Conservation (phyloP, 2,329 filamentous ascomycete species). For the Chaetoscypha palmicola region DNA sequence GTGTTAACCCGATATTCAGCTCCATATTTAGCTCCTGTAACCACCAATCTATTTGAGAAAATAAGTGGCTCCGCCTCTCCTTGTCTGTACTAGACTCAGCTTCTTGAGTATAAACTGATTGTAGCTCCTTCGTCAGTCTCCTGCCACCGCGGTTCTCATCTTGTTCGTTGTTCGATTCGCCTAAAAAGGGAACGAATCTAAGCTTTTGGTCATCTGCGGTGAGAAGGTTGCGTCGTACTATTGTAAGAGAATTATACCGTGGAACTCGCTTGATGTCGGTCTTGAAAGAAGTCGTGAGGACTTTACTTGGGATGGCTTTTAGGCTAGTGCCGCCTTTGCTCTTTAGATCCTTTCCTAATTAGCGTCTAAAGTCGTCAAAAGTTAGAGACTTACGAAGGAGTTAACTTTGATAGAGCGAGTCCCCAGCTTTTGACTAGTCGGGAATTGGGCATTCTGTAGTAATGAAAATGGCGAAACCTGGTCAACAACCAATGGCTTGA, state of each 20-base stretch:
- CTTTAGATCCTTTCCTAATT: too few species aligned
- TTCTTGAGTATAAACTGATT: constrained; percentile 12
- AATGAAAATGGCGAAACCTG: constrained; percentile 20
- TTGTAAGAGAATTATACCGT: constrained; percentile 21
- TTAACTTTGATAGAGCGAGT: too few species aligned
- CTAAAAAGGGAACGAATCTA: constrained; percentile 23
- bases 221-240: constrained; percentile 23
- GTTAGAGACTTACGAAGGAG: too few species aligned
- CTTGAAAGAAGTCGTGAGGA: constrained; percentile 10
- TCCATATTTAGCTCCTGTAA: constrained; percentile 15
- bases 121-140: constrained; percentile 18
- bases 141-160: constrained; percentile 6
- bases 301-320: neutral
- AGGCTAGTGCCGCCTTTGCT: neutral
- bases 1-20: constrained; percentile 9
- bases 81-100: constrained; percentile 12
- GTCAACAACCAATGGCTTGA: constrained; percentile 10
- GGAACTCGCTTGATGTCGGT: constrained; percentile 19
- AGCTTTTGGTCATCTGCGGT: constrained; percentile 24
- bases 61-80: constrained; percentile 15
- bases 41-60: constrained; percentile 16
- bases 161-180: constrained; percentile 9
- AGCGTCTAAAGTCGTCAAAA: too few species aligned
- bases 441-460: constrained; percentile 3
- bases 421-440: too few species aligned